Percentiles rank a stretch among this genome's conserved stretches.
Conservation (phyloP, 805 yeast genomes). For the Kregervanrija fluxuum region DNA sequence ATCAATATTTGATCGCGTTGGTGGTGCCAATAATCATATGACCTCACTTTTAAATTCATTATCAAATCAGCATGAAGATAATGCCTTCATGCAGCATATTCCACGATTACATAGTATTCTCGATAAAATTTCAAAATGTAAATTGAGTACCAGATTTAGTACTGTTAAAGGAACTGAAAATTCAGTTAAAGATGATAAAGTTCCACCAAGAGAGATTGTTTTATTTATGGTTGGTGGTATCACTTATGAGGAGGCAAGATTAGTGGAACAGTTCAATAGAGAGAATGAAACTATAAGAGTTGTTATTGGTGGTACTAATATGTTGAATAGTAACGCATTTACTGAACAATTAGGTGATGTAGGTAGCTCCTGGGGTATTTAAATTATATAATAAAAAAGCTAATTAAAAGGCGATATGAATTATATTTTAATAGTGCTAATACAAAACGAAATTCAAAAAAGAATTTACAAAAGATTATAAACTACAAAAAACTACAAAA, state of each 20-base stretch:
- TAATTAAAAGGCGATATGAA: too few relatives aligned
- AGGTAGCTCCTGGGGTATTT: conserved; percentile 16
- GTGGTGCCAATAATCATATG: conserved; percentile 16
- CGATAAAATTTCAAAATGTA: conserved; percentile 33
- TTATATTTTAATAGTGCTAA: background rate
- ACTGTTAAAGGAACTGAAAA: too few relatives aligned
- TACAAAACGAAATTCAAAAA: background rate
- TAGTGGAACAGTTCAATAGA: conserved; percentile 63
- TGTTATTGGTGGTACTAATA: conserved; percentile 75
- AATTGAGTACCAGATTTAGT: conserved; percentile 25
- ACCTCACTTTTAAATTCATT: conserved; percentile 26
- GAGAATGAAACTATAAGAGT: conserved; percentile 53
- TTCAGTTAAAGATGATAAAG: conserved; percentile 11
- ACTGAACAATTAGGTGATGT: conserved; percentile 21
- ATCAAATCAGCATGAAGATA: conserved; percentile 38
- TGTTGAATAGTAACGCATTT: conserved; percentile 40
- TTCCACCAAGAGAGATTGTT: conserved; percentile 56
- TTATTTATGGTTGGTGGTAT: conserved; percentile 80
- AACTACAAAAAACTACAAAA: background rate
- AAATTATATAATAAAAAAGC: background rate
- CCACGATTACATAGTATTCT: conserved; percentile 58
- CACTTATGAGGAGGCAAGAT: conserved; percentile 86
- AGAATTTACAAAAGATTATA: conserved; percentile 12
- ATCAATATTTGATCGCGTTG: conserved; percentile 20
- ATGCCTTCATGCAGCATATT: conserved; percentile 85